These are phyloP conservation scores for Pyrrhoderma noxium DNA, from an alignment of 1,284 basidiomycete genomes.

Conservation along the genomic window DNA sequence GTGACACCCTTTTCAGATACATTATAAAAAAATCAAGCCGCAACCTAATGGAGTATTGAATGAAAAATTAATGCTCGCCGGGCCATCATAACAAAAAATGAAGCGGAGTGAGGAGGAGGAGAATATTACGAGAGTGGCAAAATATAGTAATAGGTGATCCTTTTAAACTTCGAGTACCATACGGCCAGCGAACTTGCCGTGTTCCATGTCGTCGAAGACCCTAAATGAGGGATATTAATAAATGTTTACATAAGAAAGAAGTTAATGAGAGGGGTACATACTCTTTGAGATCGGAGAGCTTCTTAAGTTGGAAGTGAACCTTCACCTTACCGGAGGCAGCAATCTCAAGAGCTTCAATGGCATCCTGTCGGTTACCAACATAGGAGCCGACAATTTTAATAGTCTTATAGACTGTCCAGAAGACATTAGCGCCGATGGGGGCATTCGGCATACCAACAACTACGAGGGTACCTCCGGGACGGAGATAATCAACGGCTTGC, in stretches of 20 bases:
- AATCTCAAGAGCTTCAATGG: conserved; percentile 55
- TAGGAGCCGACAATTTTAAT: conserved; percentile 53
- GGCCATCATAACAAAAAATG: too few species aligned
- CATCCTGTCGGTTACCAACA: conserved; percentile 59
- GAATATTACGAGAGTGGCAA: not conserved
- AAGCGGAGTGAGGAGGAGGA: not conserved
- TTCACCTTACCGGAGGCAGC: conserved; percentile 59
- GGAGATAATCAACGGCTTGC: conserved; percentile 58
- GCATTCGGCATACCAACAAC: conserved; percentile 52
- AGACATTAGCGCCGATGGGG: conserved; percentile 42
- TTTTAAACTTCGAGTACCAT: conserved; percentile 32
- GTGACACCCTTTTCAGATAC: too few species aligned
- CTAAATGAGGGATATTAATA: conserved; percentile 10
- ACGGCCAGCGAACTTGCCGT: conserved; percentile 34
- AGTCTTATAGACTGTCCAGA: conserved; percentile 50
- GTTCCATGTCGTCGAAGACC: conserved; percentile 35
- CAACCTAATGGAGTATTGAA: too few species aligned
- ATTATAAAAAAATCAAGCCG: too few species aligned
- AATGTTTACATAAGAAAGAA: not conserved
- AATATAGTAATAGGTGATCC: not conserved
- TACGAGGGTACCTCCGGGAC: conserved; percentile 49
- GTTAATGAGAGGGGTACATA: conserved; percentile 25
- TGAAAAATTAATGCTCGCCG: too few species aligned
- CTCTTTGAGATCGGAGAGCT: conserved; percentile 43
- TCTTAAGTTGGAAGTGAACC: conserved; percentile 41